These are phyloP conservation scores for Eruca vesicaria DNA, from an alignment of 441 rosid species.

Conservation along the genomic window DNA sequence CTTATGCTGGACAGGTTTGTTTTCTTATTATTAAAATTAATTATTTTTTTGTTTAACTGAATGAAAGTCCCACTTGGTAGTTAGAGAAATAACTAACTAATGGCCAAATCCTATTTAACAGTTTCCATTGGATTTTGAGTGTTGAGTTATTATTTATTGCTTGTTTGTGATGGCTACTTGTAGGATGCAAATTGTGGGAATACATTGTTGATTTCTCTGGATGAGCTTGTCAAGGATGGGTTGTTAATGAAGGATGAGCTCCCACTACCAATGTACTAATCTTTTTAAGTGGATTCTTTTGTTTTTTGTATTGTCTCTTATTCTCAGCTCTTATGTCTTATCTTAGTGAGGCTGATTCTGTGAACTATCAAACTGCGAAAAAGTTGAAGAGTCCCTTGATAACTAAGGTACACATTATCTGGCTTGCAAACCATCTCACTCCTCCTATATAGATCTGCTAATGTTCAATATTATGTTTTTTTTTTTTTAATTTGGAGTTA, in stretches of 20 bases:
- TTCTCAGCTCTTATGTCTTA: neutral
- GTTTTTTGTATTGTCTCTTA: neutral
- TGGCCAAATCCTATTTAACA: no score
- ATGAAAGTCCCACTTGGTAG: no score
- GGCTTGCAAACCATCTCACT: neutral
- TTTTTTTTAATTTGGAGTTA: neutral
- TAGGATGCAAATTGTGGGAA: slow-evolving; percentile 99
- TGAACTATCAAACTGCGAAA: slow-evolving; percentile 60
- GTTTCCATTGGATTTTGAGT: no score
- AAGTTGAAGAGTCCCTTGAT: slow-evolving; percentile 72
- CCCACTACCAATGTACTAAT: slow-evolving; percentile 64
- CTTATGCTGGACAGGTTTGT: slow-evolving; percentile 88
- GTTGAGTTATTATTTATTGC: neutral
- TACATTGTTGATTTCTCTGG: slow-evolving; percentile 85
- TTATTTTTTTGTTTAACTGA: no score
- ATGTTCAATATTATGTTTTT: neutral
- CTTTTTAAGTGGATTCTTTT: neutral
- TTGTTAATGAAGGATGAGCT: slow-evolving; percentile 69
- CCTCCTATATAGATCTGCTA: neutral
- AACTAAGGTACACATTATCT: slow-evolving; percentile 52
- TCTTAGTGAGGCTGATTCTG: slow-evolving; percentile 64
- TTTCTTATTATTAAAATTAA: neutral
- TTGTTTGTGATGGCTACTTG: slow-evolving; percentile 10
- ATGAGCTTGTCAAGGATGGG: slow-evolving; percentile 88
- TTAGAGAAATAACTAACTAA: no score